Conservation (phyloP, 2,329 filamentous ascomycete genomes). For the Penicillium sp. region DNA sequence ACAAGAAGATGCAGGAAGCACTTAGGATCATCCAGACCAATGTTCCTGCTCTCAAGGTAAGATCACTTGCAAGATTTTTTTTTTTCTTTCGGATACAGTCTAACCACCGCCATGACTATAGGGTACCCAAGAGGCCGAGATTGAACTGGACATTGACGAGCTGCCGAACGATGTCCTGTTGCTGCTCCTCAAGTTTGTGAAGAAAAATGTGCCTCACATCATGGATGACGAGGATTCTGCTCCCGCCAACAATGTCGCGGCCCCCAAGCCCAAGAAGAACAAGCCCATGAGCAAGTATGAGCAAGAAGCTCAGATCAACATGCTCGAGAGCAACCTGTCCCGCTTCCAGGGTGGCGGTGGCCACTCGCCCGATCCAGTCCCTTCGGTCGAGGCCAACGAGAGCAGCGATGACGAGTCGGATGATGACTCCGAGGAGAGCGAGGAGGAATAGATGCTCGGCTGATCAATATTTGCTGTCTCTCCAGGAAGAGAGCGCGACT, state of each 20-base stretch:
- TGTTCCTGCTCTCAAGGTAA: conserved; percentile 65
- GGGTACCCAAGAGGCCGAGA: conserved; percentile 48
- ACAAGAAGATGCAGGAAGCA: conserved; percentile 72
- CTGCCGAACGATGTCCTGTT: conserved; percentile 48
- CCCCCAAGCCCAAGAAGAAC: conserved; percentile 50
- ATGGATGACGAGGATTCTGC: conserved; percentile 44
- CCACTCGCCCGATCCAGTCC: conserved; percentile 44
- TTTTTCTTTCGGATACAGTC: neutral
- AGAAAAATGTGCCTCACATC: conserved; percentile 46
- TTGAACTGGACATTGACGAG: conserved; percentile 50
- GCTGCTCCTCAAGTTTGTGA: conserved; percentile 48
- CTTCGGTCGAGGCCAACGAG: conserved; percentile 44
- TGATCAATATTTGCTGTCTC: conserved; percentile 2
- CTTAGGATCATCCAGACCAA: conserved; percentile 89
- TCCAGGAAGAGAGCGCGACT: conserved; percentile 6
- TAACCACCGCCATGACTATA: conserved; percentile 17
- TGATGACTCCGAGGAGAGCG: conserved; percentile 48
- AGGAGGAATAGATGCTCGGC: conserved; percentile 44
- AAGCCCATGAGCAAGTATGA: conserved; percentile 53
- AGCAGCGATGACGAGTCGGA: conserved; percentile 49
- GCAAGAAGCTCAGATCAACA: conserved; percentile 51
- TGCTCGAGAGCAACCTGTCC: conserved; percentile 47
- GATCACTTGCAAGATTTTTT: conserved; percentile 15
- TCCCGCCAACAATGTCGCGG: conserved; percentile 35
- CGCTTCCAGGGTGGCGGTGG: conserved; percentile 45